Base-by-base conservation (phyloP, 2,329 filamentous ascomycete genomes). In the Aspergillus neoniger region DNA sequence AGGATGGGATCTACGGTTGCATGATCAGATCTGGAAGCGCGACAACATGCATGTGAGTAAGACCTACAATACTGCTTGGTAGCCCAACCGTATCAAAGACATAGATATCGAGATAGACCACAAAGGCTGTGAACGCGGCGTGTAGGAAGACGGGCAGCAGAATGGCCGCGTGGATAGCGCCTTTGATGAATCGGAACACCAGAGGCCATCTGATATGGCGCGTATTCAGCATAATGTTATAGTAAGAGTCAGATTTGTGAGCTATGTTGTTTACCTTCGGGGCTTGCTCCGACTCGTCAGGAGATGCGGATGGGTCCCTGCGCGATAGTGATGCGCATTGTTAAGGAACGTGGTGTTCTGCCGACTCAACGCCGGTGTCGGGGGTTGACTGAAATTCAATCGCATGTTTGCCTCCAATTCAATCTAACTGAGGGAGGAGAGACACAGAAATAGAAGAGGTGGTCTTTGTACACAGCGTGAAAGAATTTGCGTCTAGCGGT, bases 171-270 rank as follows among this genome's bases (percentile, higher is more conserved):
- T 89, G 86, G 57, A 89, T 83, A 3, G 86, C 84, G 53, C 86
- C 86, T 70, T 88, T 88, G 70, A 84, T 81, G 73, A 88, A 87
- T 63, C 86, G 82, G 47, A 88, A 79, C 15, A 88, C 86, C 5
- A 89, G 78, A 15, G 86, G 86, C 79, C 86, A 84, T 74, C 86
- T 84, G 56, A 3, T 30, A 55, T 41, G n/a, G 14, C 17, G 25
- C 44, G 25, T 30, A 17, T 49, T 49, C 28, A 49, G 44, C 8
- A 25, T 28, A 4, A 10, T 28, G 14, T 10, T 32, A 15, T 50
- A 28, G n/a, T 9, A 58, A n/a, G 3, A 6, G 1, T 9, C 8
- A 5, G 23, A 23, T 14, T 14, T 17, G 32, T 39, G 14, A 7
- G 25, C 14, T 6, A 10, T 1, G 2, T 30, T 28, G 25, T 47